Conservation (phyloP, 2,329 filamentous ascomycete species). For the Pseudogymnoascus sp. region DNA sequence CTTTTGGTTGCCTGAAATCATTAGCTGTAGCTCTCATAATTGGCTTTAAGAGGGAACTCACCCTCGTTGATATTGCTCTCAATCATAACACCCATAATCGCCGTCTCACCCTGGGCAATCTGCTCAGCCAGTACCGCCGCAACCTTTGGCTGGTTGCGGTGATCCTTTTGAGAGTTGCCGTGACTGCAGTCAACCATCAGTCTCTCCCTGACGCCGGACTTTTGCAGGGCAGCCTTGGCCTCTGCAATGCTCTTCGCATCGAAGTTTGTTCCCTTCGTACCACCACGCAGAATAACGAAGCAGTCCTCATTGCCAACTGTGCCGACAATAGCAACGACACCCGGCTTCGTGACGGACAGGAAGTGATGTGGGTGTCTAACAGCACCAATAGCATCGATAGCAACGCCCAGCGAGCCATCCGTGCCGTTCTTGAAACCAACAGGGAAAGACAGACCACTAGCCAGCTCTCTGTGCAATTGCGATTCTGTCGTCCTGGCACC, state of each 20-base stretch:
- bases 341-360: constrained; percentile 93
- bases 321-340: constrained; percentile 87
- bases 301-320: constrained; percentile 94
- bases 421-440: constrained; percentile 99
- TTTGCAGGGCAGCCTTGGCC: constrained; percentile 69
- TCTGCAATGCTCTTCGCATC: constrained; percentile 76
- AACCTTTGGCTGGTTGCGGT: constrained; percentile 95
- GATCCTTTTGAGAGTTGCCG: constrained; percentile 91
- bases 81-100: constrained; percentile 97
- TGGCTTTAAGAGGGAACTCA: constrained; percentile 30
- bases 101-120: constrained; percentile 72
- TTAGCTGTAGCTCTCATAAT: constrained; percentile 10
- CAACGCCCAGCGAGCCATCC: constrained; percentile 79
- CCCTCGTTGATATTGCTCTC: constrained; percentile 96
- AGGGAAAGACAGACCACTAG: constrained; percentile 89
- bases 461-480: constrained; percentile 89
- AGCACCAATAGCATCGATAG: constrained; percentile 91
- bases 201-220: constrained; percentile 64
- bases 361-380: constrained; percentile 92
- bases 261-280: constrained; percentile 90
- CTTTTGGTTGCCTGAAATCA: constrained; percentile 68
- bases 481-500: constrained; percentile 95
- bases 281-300: constrained; percentile 90
- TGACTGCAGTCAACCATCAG: constrained; percentile 99
- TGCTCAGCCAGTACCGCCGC: constrained; percentile 74